These are phyloP conservation scores for Trichothecium roseum DNA, from an alignment of 2,329 filamentous ascomycete species.

Conservation along the genomic window DNA sequence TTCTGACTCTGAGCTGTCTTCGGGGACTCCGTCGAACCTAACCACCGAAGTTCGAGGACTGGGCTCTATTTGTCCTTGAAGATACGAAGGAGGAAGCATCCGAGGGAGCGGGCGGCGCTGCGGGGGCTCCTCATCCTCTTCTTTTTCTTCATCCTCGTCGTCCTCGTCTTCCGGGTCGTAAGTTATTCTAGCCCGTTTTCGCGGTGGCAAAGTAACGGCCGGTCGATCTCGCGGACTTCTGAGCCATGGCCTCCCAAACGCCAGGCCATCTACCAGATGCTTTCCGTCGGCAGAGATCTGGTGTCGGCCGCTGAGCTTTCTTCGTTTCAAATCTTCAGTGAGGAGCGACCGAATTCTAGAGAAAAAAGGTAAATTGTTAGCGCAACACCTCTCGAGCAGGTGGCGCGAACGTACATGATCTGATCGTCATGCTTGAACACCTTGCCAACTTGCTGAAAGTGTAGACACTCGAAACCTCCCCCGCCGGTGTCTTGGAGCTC, in stretches of 20 bases:
- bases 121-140: conserved; percentile 9
- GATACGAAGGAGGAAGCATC: not conserved
- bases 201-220: conserved; percentile 58
- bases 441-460: conserved; percentile 63
- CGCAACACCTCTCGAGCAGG: not conserved
- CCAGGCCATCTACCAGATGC: conserved; percentile 75
- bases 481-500: conserved; percentile 49
- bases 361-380: conserved; percentile 6
- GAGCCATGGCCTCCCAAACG: conserved; percentile 68
- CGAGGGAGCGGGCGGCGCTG: not conserved
- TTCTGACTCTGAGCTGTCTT: conserved; percentile 11
- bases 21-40: not conserved
- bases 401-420: conserved; percentile 49
- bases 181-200: conserved; percentile 53
- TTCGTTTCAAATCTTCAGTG: conserved; percentile 61
- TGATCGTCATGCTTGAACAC: conserved; percentile 77
- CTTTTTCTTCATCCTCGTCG: conserved; percentile 24
- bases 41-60: conserved; percentile 1
- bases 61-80: no score
- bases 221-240: conserved; percentile 51
- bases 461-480: conserved; percentile 73
- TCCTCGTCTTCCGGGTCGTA: conserved; percentile 28
- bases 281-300: conserved; percentile 73
- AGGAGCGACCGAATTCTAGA: conserved; percentile 67
- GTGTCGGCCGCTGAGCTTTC: conserved; percentile 64